Evolutionary conservation across 306 rosid genomes (phyloP).

Genomic region (Trifolium dubium): DNA sequence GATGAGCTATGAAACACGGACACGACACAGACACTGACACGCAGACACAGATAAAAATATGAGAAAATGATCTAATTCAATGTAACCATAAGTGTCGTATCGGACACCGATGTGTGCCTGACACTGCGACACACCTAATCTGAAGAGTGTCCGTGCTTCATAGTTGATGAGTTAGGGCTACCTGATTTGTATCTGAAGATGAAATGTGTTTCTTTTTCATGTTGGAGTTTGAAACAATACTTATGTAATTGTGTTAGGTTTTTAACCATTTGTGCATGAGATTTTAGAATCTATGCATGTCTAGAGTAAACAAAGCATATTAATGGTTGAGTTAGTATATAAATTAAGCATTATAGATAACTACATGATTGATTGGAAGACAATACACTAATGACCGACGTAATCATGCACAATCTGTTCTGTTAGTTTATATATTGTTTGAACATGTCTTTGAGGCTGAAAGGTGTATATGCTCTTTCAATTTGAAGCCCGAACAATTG

Average conservation of each 20-base stretch:
- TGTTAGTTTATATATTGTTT: not conserved
- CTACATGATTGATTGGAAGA: not conserved
- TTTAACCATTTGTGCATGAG: not conserved
- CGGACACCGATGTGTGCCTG: too few relatives aligned
- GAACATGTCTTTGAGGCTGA: not conserved
- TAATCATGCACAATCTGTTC: not conserved
- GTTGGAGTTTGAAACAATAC: not conserved
- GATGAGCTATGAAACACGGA: too few relatives aligned
- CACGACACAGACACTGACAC: too few relatives aligned
- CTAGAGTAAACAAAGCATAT: not conserved
- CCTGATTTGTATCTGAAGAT: not conserved
- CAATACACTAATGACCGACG: not conserved
- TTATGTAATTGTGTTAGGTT: not conserved
- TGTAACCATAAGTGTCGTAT: too few relatives aligned
- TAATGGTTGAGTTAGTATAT: not conserved
- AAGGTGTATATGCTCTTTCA: not conserved
- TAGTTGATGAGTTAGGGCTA: not conserved
- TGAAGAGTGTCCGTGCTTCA: too few relatives aligned
- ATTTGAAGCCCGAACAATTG: not conserved
- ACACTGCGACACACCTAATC: too few relatives aligned
- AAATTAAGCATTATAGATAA: slow-evolving; percentile 9
- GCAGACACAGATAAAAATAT: too few relatives aligned
- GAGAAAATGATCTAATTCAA: too few relatives aligned
- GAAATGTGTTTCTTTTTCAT: not conserved
- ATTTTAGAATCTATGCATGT: not conserved